phyloP scores from a whole-genome alignment of 129 eudicot species.

The Flaveria brownii region DNA sequence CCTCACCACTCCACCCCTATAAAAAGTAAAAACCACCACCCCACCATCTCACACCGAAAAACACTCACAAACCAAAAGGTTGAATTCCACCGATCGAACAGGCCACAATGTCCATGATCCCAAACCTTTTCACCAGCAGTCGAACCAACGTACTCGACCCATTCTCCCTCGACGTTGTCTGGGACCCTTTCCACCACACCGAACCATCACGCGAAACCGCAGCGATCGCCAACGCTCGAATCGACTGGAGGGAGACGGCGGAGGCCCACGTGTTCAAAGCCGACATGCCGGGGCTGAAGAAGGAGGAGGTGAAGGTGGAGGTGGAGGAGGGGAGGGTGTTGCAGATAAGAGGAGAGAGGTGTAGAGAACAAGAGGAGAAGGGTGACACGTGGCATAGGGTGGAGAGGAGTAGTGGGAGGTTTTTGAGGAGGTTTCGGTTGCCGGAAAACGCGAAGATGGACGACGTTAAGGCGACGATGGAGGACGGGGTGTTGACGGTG shows the following conservation, averaged over 20 bases:
- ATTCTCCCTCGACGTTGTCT: slow-evolving; percentile 50
- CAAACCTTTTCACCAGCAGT: slow-evolving; percentile 48
- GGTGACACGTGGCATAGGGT: slow-evolving; percentile 57
- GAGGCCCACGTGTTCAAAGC: slow-evolving; percentile 72
- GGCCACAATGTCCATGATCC: slow-evolving; percentile 53
- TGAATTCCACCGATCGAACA: neutral
- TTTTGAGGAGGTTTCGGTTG: slow-evolving; percentile 54
- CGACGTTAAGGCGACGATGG: slow-evolving; percentile 55
- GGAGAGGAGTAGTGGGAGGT: slow-evolving; percentile 65
- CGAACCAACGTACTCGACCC: slow-evolving; percentile 54
- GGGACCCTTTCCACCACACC: slow-evolving; percentile 51
- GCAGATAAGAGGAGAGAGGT: slow-evolving; percentile 66
- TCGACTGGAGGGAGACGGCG: slow-evolving; percentile 69
- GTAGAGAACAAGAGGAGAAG: slow-evolving; percentile 56
- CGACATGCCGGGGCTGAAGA: slow-evolving; percentile 61
- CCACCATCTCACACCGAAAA: too few relatives aligned
- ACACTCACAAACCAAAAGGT: neutral
- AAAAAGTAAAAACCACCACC: too few relatives aligned
- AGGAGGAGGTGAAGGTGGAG: slow-evolving; percentile 62
- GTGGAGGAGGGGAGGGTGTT: slow-evolving; percentile 58
- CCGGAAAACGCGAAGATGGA: slow-evolving; percentile 66
- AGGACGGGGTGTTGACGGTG: slow-evolving; percentile 65
- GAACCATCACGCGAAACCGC: slow-evolving; percentile 38
- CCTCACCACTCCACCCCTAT: too few relatives aligned
- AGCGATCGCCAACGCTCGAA: slow-evolving; percentile 42